Conservation (phyloP, 2,329 filamentous ascomycete genomes). For the Tolypocladium paradoxum region DNA sequence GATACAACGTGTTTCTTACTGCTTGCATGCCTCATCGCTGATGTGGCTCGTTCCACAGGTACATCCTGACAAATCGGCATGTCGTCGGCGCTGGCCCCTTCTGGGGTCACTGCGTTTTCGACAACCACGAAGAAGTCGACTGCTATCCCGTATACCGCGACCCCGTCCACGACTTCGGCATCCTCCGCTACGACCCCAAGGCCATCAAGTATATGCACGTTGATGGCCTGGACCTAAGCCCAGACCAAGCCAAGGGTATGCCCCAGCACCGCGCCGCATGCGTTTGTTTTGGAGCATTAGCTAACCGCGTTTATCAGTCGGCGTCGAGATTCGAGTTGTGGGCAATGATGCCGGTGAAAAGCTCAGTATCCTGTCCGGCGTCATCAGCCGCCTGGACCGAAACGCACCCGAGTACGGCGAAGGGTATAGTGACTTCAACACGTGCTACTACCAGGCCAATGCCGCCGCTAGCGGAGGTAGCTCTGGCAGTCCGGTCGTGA, state of each 20-base stretch:
- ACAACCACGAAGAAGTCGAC: conserved; percentile 96
- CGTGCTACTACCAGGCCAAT: conserved; percentile 93
- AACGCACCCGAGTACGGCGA: conserved; percentile 98
- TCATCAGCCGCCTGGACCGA: conserved; percentile 89
- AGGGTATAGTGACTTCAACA: conserved; percentile 95
- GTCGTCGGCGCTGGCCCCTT: conserved; percentile 94
- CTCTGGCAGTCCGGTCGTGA: conserved; percentile 96
- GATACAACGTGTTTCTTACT: background rate
- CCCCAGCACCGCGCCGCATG: background rate
- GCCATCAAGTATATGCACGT: conserved; percentile 97
- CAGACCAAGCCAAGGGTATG: conserved; percentile 65
- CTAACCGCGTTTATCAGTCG: conserved; percentile 41
- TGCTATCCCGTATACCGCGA: conserved; percentile 95
- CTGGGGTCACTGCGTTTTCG: conserved; percentile 96
- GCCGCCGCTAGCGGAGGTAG: conserved; percentile 93
- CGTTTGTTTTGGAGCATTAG: background rate
- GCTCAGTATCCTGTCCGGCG: conserved; percentile 91
- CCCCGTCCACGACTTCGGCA: conserved; percentile 96
- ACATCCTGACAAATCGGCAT: conserved; percentile 81
- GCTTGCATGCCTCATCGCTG: background rate
- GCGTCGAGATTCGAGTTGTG: conserved; percentile 89
- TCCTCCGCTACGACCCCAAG: conserved; percentile 90
- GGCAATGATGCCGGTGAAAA: conserved; percentile 99
- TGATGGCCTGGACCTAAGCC: conserved; percentile 65
- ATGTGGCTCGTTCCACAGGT: conserved; percentile 27